Conservation (phyloP, 345 rosid species). For the Draba incana region DNA sequence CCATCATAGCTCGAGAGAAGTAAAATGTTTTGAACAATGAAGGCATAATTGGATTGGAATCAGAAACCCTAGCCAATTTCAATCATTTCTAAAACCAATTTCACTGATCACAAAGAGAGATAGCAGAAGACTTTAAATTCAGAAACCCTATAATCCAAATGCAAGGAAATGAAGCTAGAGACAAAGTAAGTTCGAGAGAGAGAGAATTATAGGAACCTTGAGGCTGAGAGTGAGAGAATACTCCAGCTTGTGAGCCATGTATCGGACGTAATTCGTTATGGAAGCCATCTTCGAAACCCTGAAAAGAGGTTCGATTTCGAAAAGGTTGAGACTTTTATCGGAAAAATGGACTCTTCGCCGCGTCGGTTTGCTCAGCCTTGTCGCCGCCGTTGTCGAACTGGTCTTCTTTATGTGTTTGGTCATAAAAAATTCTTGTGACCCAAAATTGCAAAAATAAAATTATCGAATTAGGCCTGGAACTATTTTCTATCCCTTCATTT, state of each 20-base stretch:
- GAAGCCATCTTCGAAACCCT: conserved; percentile 56
- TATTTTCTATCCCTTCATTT: background rate
- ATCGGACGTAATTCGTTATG: conserved; percentile 71
- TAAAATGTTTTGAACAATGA: background rate
- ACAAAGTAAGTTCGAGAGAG: background rate
- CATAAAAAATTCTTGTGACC: conserved; percentile 32
- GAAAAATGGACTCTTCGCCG: conserved; percentile 14
- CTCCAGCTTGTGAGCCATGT: conserved; percentile 70
- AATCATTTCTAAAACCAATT: conserved; percentile 16
- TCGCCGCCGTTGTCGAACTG: conserved; percentile 37
- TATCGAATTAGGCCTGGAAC: background rate
- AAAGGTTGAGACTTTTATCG: too few species aligned
- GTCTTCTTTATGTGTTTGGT: conserved; percentile 17
- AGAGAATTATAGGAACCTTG: conserved; percentile 55
- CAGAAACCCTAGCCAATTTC: conserved; percentile 27
- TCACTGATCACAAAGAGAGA: background rate
- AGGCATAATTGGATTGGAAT: background rate
- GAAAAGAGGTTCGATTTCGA: conserved; percentile 11
- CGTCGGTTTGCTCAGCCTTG: conserved; percentile 36
- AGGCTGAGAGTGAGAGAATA: conserved; percentile 64
- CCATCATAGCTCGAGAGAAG: background rate
- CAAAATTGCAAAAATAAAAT: background rate
- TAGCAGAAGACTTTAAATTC: background rate
- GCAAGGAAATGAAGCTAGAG: background rate
- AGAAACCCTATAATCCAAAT: background rate